phyloP scores from a whole-genome alignment of 2,329 filamentous ascomycete species.

The Rugonectria rugulosa region DNA sequence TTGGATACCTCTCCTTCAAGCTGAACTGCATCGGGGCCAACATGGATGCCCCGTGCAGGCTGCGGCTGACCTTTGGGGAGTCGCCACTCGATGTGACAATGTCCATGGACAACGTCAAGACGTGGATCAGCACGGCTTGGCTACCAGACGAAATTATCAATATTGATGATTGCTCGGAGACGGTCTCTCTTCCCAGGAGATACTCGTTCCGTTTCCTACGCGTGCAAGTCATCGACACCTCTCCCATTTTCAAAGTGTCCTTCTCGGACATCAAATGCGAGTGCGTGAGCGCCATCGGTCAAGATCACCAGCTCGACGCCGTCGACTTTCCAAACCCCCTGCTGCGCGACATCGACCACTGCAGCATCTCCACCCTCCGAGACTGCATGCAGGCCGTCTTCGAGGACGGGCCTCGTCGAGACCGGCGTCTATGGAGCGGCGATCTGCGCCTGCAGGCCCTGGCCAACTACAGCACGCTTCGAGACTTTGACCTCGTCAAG shows the following conservation, averaged over 20 bases:
- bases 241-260: slow-evolving; percentile 43
- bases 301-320: slow-evolving; percentile 23
- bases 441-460: slow-evolving; percentile 47
- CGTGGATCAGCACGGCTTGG: slow-evolving; percentile 49
- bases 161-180: slow-evolving; percentile 43
- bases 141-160: slow-evolving; percentile 47
- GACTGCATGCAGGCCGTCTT: slow-evolving; percentile 51
- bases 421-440: slow-evolving; percentile 47
- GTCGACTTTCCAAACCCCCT: slow-evolving; percentile 27
- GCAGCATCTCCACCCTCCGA: slow-evolving; percentile 43
- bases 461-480: slow-evolving; percentile 47
- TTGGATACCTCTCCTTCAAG: slow-evolving; percentile 18
- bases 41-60: slow-evolving; percentile 45
- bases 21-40: slow-evolving; percentile 22
- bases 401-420: slow-evolving; percentile 48
- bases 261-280: slow-evolving; percentile 40
- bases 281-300: slow-evolving; percentile 40
- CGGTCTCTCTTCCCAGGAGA: slow-evolving; percentile 40
- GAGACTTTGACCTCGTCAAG: slow-evolving; percentile 44
- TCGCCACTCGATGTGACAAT: slow-evolving; percentile 47
- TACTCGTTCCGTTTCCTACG: slow-evolving; percentile 46
- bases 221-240: slow-evolving; percentile 45
- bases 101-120: slow-evolving; percentile 42
- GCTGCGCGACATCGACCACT: slow-evolving; percentile 40
- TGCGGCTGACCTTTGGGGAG: slow-evolving; percentile 47